Evolutionary conservation across 78 protist species (phyloP).

Genomic region (Protostelium mycophagum): DNA sequence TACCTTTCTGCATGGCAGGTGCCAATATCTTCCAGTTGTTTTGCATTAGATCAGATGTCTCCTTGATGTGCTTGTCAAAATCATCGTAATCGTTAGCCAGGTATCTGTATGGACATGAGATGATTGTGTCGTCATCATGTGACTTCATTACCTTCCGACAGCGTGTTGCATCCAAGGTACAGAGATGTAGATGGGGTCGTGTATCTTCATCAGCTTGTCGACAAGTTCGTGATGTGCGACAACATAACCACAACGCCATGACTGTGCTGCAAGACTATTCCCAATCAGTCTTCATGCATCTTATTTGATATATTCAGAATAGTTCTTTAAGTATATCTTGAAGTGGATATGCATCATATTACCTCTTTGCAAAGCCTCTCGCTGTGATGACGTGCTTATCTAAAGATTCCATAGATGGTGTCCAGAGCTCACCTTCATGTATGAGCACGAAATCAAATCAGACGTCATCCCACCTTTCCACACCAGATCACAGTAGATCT

Average conservation of each 20-base stretch:
- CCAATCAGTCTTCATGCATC: no score
- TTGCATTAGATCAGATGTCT: neutral
- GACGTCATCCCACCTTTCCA: neutral
- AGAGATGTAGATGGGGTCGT: slow-evolving; percentile 37
- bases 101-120: neutral
- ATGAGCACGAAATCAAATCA: no score
- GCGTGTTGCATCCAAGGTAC: slow-evolving; percentile 31
- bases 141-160: slow-evolving; percentile 3
- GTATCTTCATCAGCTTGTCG: slow-evolving; percentile 4
- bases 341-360: no score
- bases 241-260: slow-evolving; percentile 27
- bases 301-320: neutral
- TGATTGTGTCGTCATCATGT: neutral
- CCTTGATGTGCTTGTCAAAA: slow-evolving; percentile 8
- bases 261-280: slow-evolving; percentile 17
- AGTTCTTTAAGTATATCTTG: neutral
- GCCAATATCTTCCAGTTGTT: slow-evolving; percentile 22
- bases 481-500: slow-evolving; percentile 34
- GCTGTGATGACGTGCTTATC: slow-evolving; percentile 2
- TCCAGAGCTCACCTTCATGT: no score
- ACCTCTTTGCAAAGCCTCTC: slow-evolving; percentile 23
- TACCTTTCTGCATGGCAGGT: neutral
- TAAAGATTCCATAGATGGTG: neutral
- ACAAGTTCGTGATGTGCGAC: neutral
- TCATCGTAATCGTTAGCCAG: neutral